Percentiles rank a stretch among this genome's conserved stretches.
Conservation (phyloP, 768 basidiomycete species). For the Podaxis mareebaensis region DNA sequence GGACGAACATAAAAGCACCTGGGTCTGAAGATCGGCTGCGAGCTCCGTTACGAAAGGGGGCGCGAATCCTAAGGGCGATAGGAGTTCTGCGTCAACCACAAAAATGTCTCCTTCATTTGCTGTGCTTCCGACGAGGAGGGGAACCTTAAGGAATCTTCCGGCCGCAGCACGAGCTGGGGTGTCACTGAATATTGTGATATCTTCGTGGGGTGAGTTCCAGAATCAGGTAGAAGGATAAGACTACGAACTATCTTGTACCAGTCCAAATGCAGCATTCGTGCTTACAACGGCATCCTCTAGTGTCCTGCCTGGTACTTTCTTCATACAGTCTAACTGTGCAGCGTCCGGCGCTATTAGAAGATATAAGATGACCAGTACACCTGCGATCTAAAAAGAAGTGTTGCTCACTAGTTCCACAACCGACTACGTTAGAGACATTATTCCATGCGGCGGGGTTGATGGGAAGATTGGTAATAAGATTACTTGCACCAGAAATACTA, state of each 20-base stretch:
- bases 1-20: slow-evolving; percentile 21
- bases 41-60: slow-evolving; percentile 32
- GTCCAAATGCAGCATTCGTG: slow-evolving; percentile 28
- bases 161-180: slow-evolving; percentile 24
- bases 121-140: slow-evolving; percentile 31
- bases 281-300: slow-evolving; percentile 34
- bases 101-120: slow-evolving; percentile 38
- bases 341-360: slow-evolving; percentile 20
- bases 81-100: slow-evolving; percentile 26
- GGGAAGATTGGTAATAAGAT: slow-evolving; percentile 13
- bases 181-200: slow-evolving; percentile 36
- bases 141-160: slow-evolving; percentile 32
- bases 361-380: not conserved
- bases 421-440: slow-evolving; percentile 28
- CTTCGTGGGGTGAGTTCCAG: slow-evolving; percentile 15
- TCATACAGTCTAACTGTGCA: slow-evolving; percentile 38
- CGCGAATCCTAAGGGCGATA: slow-evolving; percentile 26
- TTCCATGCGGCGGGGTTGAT: slow-evolving; percentile 31
- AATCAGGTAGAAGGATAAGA: not conserved
- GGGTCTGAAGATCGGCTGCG: slow-evolving; percentile 29
- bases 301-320: slow-evolving; percentile 28
- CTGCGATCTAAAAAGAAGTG: too few species aligned
- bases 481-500: slow-evolving; percentile 19
- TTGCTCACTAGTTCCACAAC: slow-evolving; percentile 33
- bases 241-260: slow-evolving; percentile 33